phyloP scores from a whole-genome alignment of 257 asterid genomes.

The Lycium ferocissimum region DNA sequence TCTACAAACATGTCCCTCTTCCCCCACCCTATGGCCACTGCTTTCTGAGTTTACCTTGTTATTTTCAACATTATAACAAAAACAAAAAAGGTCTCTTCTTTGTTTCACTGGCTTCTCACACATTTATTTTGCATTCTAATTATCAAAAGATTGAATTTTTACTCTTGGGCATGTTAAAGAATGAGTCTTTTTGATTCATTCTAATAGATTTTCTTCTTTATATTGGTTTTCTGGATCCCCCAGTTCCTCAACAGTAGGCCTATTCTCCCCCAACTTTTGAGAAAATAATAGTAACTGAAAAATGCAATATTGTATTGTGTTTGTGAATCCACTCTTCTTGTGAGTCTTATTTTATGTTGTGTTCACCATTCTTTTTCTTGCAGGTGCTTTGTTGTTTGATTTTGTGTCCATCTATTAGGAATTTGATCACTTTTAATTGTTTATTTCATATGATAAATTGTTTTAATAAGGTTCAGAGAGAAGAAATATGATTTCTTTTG shows the following conservation, averaged over 20 bases:
- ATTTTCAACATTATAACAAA: neutral
- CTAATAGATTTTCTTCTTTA: neutral
- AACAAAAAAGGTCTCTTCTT: slow-evolving; percentile 4
- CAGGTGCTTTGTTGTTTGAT: neutral
- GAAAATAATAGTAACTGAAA: too few relatives aligned
- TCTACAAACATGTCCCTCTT: neutral
- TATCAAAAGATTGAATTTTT: slow-evolving; percentile 22
- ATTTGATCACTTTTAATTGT: slow-evolving; percentile 20
- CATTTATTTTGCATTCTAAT: neutral
- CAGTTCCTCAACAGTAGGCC: neutral
- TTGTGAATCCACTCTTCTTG: neutral
- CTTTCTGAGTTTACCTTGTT: slow-evolving; percentile 22
- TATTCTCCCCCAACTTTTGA: neutral
- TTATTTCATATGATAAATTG: neutral
- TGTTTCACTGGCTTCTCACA: neutral
- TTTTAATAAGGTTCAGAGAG: neutral
- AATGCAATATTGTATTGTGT: neutral
- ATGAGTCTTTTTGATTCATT: neutral
- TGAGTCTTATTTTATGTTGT: neutral
- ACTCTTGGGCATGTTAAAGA: neutral
- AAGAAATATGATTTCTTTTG: neutral
- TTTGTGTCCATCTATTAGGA: neutral
- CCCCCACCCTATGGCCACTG: neutral
- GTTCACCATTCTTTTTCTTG: neutral
- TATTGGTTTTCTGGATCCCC: neutral